Evolutionary conservation across 225 moss, liverwort and hornwort genomes (phyloP).

Genomic region (Physcomitrium patens): DNA sequence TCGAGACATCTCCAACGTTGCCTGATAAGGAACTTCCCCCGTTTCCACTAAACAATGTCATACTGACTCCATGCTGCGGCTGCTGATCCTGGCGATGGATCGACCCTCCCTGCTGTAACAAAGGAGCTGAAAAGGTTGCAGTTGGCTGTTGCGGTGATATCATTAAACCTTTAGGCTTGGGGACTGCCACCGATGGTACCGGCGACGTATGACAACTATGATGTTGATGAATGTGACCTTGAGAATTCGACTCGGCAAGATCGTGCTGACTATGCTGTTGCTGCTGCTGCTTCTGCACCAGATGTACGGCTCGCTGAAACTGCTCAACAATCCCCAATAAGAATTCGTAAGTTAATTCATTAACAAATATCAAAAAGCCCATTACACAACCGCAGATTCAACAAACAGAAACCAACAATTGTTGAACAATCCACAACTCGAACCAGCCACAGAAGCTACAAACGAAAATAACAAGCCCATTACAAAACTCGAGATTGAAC

Average conservation of each 20-base stretch:
- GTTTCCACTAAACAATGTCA: slow-evolving; percentile 66
- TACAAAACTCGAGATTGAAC: background rate
- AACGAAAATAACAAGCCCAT: background rate
- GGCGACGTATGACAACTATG: slow-evolving; percentile 48
- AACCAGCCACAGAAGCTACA: too few relatives aligned
- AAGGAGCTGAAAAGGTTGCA: slow-evolving; percentile 42
- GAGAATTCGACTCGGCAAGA: slow-evolving; percentile 20
- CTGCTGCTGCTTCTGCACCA: slow-evolving; percentile 50
- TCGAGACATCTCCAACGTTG: slow-evolving; percentile 42
- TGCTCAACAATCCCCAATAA: slow-evolving; percentile 25
- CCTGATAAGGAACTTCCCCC: slow-evolving; percentile 46
- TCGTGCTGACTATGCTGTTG: slow-evolving; percentile 64
- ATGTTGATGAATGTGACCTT: slow-evolving; percentile 44
- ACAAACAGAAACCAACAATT: too few relatives aligned
- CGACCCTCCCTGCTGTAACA: slow-evolving; percentile 48
- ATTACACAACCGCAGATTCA: too few relatives aligned
- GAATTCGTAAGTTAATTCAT: too few relatives aligned
- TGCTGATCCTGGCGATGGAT: slow-evolving; percentile 65
- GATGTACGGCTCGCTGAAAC: slow-evolving; percentile 67
- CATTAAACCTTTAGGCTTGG: slow-evolving; percentile 50
- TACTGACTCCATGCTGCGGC: slow-evolving; percentile 66
- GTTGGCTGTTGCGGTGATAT: slow-evolving; percentile 52
- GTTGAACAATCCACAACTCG: too few relatives aligned
- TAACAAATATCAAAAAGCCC: too few relatives aligned
- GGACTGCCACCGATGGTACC: slow-evolving; percentile 38